These are phyloP conservation scores for Gymnopus androsaceus DNA, from an alignment of 1,284 basidiomycete species.

Conservation along the genomic window DNA sequence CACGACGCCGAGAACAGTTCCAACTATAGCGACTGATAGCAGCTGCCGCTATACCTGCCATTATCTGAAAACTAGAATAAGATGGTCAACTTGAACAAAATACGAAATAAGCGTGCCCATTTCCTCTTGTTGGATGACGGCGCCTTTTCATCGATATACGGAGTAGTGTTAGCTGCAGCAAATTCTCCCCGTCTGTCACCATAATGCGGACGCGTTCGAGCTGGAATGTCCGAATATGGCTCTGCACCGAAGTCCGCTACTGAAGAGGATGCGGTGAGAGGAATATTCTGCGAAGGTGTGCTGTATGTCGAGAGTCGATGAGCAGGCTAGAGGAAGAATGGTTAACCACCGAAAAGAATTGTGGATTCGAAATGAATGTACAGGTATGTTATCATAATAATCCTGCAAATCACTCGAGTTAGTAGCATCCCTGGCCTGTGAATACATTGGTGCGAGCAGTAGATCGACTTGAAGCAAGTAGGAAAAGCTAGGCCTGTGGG, in stretches of 20 bases:
- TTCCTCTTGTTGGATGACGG: neutral
- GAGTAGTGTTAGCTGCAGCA: neutral
- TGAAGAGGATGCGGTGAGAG: neutral
- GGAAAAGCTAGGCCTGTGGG: too few relatives aligned
- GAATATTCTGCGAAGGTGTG: neutral
- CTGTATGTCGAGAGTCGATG: neutral
- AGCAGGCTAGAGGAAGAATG: neutral
- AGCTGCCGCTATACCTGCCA: constrained; percentile 28
- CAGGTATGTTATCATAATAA: constrained; percentile 7
- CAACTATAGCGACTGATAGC: constrained; percentile 29
- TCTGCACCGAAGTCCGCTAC: neutral
- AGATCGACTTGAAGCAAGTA: too few relatives aligned
- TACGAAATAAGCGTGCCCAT: constrained; percentile 6
- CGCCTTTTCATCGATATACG: constrained; percentile 2
- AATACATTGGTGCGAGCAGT: too few relatives aligned
- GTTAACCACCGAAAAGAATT: neutral
- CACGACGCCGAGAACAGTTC: constrained; percentile 32
- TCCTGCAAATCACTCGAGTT: constrained; percentile 2
- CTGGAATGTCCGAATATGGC: constrained; percentile 1
- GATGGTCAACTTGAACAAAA: constrained; percentile 3
- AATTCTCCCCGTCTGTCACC: constrained; percentile 9
- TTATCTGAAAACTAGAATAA: constrained; percentile 25
- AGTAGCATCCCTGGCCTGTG: too few relatives aligned
- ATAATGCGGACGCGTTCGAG: constrained; percentile 2
- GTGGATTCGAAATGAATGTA: neutral